Evolutionary conservation across 2,329 filamentous ascomycete species (phyloP).

Genomic region (Chlorencoelia australis): DNA sequence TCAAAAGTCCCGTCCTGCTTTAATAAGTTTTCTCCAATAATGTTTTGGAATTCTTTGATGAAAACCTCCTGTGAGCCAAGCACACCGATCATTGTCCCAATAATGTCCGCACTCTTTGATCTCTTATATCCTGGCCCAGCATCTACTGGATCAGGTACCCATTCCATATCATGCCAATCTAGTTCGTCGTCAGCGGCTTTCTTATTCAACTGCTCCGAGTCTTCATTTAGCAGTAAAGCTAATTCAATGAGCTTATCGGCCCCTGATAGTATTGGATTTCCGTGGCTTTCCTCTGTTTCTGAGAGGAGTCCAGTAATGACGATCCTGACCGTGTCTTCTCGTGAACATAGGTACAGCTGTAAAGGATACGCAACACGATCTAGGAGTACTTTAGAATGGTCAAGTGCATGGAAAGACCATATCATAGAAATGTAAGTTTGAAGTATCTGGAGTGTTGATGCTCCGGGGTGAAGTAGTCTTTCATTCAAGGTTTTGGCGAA

Average conservation of each 20-base stretch:
- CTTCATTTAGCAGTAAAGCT: constrained; percentile 45
- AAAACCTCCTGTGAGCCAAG: constrained; percentile 87
- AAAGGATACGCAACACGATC: constrained; percentile 64
- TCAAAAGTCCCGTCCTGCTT: constrained; percentile 59
- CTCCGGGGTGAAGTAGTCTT: constrained; percentile 63
- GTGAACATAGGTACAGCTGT: constrained; percentile 64
- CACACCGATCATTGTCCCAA: constrained; percentile 79
- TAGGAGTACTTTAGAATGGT: constrained; percentile 67
- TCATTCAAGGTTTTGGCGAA: constrained; percentile 57
- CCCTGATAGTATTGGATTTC: constrained; percentile 26
- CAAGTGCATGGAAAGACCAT: constrained; percentile 62
- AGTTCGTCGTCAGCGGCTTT: constrained; percentile 57
- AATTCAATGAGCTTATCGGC: constrained; percentile 54
- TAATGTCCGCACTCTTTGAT: constrained; percentile 80
- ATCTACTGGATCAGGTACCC: constrained; percentile 87
- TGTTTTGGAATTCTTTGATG: constrained; percentile 84
- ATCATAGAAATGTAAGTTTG: constrained; percentile 74
- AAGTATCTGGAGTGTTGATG: constrained; percentile 66
- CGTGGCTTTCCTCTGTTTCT: constrained; percentile 38
- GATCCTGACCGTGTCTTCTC: constrained; percentile 68
- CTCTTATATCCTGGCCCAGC: constrained; percentile 87
- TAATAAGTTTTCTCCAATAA: constrained; percentile 74
- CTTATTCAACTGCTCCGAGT: constrained; percentile 37
- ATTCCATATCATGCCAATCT: constrained; percentile 87
- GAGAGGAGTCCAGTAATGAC: constrained; percentile 66